Conservation (phyloP, 1,284 basidiomycete species). For the Tetrapyrgos nigripes region DNA sequence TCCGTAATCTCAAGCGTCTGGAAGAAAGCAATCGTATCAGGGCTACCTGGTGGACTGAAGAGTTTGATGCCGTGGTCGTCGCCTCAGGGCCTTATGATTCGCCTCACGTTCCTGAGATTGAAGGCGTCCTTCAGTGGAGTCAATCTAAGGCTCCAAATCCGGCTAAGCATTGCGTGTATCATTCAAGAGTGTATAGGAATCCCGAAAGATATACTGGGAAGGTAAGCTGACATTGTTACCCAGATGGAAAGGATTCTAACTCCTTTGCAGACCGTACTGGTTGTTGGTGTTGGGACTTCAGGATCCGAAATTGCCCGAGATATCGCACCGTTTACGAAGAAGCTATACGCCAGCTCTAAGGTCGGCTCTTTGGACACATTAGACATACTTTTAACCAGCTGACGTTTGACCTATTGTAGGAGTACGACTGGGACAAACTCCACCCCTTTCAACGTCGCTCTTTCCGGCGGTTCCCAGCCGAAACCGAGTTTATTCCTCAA, state of each 20-base stretch:
- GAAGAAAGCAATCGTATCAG: constrained; percentile 21
- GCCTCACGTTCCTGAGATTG: constrained; percentile 26
- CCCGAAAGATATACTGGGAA: constrained; percentile 26
- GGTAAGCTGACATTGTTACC: constrained; percentile 9
- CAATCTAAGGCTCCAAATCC: constrained; percentile 5
- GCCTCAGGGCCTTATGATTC: constrained; percentile 27
- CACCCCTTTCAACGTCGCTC: constrained; percentile 26
- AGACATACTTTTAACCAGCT: background rate
- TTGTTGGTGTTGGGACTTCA: constrained; percentile 25
- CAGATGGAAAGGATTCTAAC: background rate
- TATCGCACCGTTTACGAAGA: constrained; percentile 22
- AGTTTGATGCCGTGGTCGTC: constrained; percentile 25
- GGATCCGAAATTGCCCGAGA: constrained; percentile 31
- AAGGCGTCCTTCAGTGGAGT: constrained; percentile 26
- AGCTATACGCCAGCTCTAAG: constrained; percentile 20
- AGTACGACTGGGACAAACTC: constrained; percentile 18
- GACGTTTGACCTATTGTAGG: background rate
- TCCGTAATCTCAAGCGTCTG: constrained; percentile 25
- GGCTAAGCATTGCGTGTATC: constrained; percentile 21
- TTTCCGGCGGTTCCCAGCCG: constrained; percentile 20
- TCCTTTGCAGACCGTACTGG: constrained; percentile 19
- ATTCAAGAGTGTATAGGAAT: constrained; percentile 26
- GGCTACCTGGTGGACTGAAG: constrained; percentile 28
- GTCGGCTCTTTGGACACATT: constrained; percentile 10
- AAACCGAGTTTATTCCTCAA: constrained; percentile 23